These are phyloP conservation scores for Scutellaria baicalensis DNA, from an alignment of 257 asterid species.

Conservation along the genomic window DNA sequence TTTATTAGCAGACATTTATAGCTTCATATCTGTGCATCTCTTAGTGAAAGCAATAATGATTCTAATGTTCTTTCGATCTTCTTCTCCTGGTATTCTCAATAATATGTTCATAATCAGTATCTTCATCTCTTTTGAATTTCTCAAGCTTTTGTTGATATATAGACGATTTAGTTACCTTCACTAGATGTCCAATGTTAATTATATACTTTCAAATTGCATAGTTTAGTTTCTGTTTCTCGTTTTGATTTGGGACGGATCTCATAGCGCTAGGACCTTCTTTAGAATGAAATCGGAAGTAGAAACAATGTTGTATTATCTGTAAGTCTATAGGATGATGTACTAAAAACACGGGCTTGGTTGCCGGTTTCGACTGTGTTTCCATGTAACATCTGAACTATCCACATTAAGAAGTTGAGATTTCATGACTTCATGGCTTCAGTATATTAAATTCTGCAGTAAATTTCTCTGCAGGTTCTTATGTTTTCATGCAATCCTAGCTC, in stretches of 20 bases:
- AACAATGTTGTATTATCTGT: background rate
- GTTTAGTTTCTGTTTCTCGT: background rate
- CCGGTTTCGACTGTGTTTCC: background rate
- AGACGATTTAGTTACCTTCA: background rate
- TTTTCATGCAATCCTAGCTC: background rate
- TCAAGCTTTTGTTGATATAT: background rate
- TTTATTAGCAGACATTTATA: conserved; percentile 11
- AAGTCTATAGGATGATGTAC: background rate
- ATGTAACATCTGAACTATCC: background rate
- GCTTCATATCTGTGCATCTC: conserved; percentile 1
- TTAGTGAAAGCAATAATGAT: conserved; percentile 10
- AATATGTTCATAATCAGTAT: background rate
- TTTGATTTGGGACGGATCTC: background rate
- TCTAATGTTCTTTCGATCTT: background rate
- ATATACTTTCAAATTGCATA: background rate
- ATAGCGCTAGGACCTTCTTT: background rate
- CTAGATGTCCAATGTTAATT: background rate
- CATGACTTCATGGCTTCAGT: too few species aligned
- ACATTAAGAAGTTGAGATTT: background rate
- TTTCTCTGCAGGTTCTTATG: too few species aligned
- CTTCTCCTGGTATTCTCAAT: background rate
- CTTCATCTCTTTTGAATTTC: background rate
- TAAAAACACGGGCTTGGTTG: too few species aligned
- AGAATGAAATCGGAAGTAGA: background rate
- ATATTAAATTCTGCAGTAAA: too few species aligned